These are phyloP conservation scores for Pleurotus salmoneostramineus DNA, from an alignment of 768 basidiomycete genomes.

Conservation along the genomic window DNA sequence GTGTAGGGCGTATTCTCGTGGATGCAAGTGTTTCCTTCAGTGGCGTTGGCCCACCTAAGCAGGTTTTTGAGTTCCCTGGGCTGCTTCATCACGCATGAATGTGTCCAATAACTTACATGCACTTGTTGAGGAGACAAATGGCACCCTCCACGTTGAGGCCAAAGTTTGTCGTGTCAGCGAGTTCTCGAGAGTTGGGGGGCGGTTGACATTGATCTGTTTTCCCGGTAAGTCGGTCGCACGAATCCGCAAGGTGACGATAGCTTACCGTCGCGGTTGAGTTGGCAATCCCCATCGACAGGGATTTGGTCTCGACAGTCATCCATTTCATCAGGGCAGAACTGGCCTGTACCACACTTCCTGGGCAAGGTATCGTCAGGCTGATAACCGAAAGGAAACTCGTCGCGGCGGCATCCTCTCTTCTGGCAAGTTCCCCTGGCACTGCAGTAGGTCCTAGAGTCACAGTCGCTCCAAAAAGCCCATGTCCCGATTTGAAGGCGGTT, in stretches of 20 bases:
- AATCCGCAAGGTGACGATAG: constrained; percentile 2
- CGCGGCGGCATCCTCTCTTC: constrained; percentile 66
- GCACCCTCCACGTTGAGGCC: constrained; percentile 80
- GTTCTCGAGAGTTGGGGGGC: constrained; percentile 61
- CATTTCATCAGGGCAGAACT: constrained; percentile 86
- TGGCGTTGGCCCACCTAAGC: constrained; percentile 74
- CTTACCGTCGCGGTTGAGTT: constrained; percentile 84
- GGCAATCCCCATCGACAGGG: constrained; percentile 64
- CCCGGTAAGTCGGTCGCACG: neutral
- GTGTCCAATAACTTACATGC: constrained; percentile 56
- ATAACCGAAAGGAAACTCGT: constrained; percentile 78
- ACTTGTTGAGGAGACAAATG: constrained; percentile 76
- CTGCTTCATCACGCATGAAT: neutral
- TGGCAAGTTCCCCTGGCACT: constrained; percentile 50
- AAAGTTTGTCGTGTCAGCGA: constrained; percentile 59
- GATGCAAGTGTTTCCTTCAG: constrained; percentile 56
- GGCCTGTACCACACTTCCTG: constrained; percentile 50
- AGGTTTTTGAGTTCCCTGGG: neutral
- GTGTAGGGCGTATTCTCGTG: constrained; percentile 81
- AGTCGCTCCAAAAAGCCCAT: constrained; percentile 78
- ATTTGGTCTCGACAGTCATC: constrained; percentile 61
- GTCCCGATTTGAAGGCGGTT: constrained; percentile 73
- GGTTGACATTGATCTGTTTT: constrained; percentile 69
- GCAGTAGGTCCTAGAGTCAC: constrained; percentile 70
- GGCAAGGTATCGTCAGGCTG: constrained; percentile 42